A percentile compares a stretch with the other conserved stretches of the same genome.
Evolutionary conservation across 164 flowering plant species (phyloP).

Genomic region (Paratinospora sagittata): DNA sequence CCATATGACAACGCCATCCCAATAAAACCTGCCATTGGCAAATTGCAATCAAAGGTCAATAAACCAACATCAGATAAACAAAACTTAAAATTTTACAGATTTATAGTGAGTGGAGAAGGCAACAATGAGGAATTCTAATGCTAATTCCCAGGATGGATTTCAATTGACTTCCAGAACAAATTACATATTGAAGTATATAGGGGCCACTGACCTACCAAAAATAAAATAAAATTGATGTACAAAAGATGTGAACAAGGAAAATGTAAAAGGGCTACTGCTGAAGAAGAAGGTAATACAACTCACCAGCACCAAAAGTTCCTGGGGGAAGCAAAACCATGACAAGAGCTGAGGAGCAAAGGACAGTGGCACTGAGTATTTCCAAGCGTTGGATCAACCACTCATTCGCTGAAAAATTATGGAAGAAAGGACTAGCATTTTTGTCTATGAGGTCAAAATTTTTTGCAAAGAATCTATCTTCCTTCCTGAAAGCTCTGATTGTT

Average conservation of each 20-base stretch:
- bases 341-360: conserved; percentile 54
- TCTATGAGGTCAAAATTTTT: conserved; percentile 52
- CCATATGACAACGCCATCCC: conserved; percentile 83
- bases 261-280: not conserved
- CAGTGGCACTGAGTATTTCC: conserved; percentile 54
- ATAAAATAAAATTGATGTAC: no score
- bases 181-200: no score
- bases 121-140: no score
- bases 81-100: no score
- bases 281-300: no score
- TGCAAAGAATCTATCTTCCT: conserved; percentile 48
- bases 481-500: conserved; percentile 61
- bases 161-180: no score
- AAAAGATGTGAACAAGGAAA: no score
- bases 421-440: conserved; percentile 60
- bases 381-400: conserved; percentile 67
- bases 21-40: conserved; percentile 41
- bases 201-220: no score
- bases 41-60: not conserved
- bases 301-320: conserved; percentile 61
- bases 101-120: no score
- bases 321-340: conserved; percentile 44
- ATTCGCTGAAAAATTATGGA: conserved; percentile 64
- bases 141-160: no score
- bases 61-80: no score